Conservation (phyloP, 331 rosid genomes). For the Malus hybrid region DNA sequence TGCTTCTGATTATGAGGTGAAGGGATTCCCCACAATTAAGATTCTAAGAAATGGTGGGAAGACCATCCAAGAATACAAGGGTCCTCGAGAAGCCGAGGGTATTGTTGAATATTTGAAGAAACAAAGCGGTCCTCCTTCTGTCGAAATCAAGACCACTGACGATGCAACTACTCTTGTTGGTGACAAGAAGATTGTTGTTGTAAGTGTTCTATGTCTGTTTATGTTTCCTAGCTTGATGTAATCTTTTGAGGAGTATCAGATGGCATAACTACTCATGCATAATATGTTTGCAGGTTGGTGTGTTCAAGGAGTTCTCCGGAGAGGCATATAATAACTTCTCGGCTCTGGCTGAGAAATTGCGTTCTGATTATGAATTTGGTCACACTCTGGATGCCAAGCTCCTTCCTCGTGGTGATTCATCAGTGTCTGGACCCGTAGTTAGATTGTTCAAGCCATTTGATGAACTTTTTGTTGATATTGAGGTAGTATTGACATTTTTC, state of each 20-base stretch:
- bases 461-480: conserved; percentile 65
- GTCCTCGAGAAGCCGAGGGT: conserved; percentile 86
- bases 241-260: background rate
- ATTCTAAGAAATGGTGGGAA: conserved; percentile 84
- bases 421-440: conserved; percentile 66
- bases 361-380: conserved; percentile 76
- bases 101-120: conserved; percentile 73
- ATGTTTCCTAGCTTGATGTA: background rate
- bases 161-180: conserved; percentile 50
- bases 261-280: background rate
- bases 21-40: conserved; percentile 83
- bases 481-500: conserved; percentile 36
- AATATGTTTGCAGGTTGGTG: conserved; percentile 55
- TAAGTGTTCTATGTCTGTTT: conserved; percentile 25
- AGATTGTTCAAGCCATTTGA: conserved; percentile 91
- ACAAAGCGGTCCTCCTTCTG: conserved; percentile 81
- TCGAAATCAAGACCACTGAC: conserved; percentile 59
- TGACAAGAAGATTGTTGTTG: conserved; percentile 59
- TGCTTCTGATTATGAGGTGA: conserved; percentile 45
- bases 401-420: conserved; percentile 83
- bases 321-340: conserved; percentile 66
- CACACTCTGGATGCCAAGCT: conserved; percentile 74
- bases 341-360: conserved; percentile 66
- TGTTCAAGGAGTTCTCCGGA: conserved; percentile 72
- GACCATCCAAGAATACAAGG: conserved; percentile 70